These are phyloP conservation scores for Raddia guianensis DNA, from an alignment of 176 grass and related monocot species.

Conservation along the genomic window DNA sequence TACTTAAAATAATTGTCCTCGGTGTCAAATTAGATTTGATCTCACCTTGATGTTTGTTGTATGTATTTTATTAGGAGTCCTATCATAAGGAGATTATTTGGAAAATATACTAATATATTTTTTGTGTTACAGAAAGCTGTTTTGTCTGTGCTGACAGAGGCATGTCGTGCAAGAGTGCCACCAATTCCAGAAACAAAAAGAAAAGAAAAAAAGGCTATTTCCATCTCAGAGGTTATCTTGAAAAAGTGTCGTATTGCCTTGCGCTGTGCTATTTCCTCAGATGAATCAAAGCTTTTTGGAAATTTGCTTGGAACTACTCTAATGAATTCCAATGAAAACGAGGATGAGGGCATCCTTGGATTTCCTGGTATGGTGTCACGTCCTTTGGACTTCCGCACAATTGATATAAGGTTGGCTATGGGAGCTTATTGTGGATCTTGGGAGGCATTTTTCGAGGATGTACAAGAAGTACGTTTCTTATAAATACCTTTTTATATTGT, in stretches of 20 bases:
- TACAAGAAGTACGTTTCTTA: constrained; percentile 68
- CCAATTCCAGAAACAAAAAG: constrained; percentile 55
- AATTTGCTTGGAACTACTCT: constrained; percentile 94
- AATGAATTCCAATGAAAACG: constrained; percentile 82
- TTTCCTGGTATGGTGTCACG: constrained; percentile 97
- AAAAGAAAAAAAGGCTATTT: constrained; percentile 64
- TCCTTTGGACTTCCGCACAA: constrained; percentile 93
- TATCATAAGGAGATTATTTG: constrained; percentile 1
- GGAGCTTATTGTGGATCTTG: constrained; percentile 83
- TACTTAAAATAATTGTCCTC: constrained; percentile 1
- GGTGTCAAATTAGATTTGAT: constrained; percentile 22
- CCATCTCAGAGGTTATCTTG: constrained; percentile 75
- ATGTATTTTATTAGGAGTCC: constrained; percentile 19
- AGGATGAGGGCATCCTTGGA: constrained; percentile 95
- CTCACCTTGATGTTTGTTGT: constrained; percentile 12
- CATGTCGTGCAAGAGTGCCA: constrained; percentile 49
- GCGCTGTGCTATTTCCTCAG: constrained; percentile 70
- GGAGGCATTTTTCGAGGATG: constrained; percentile 95
- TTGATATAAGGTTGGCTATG: constrained; percentile 90
- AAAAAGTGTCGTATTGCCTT: constrained; percentile 81
- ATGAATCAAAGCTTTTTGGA: constrained; percentile 86
- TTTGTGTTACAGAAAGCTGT: constrained; percentile 83
- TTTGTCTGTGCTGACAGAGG: constrained; percentile 77
- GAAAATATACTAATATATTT: constrained; percentile 32
- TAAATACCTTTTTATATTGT: constrained; percentile 39